Evolutionary conservation across 1,284 basidiomycete species (phyloP), one percentile per base, ranked within the genome.

Genomic region (Puccinia triticina): DNA sequence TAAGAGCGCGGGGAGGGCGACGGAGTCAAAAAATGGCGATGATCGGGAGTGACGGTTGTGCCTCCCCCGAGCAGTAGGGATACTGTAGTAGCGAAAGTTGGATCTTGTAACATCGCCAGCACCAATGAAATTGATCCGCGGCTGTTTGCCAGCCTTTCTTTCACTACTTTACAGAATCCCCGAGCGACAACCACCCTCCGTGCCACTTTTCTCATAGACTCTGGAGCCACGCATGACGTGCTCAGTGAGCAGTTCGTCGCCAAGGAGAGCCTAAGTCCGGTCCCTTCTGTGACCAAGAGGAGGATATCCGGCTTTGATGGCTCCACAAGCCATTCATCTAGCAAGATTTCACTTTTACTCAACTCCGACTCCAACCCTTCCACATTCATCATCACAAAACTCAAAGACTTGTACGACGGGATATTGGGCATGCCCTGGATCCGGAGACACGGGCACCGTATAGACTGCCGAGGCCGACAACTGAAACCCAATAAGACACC

Each of bases 311-410:
- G 67, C 23, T 71, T 71, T 71, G 67, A 71, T 23, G 37, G 67
- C 1, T 23, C 67, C 21, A 5, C 37, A 23, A 71, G 67, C 67
- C 21, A 29, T 21, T 71, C 67, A 1, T 71, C 67, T 10, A 26
- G 23, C 29, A 29, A 71, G 8, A 71, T 71, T 16, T 10, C 37
- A 5, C 11, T 71, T 0, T n/a, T 8, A 4, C 23, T 71, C 11
- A 16, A 48, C 8, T 21, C 23, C 11, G 34, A 46, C 11, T 16
- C 11, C 1, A 7, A 2, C 37, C 71, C 71, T 53, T 43, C 71
- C 46, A 23, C 71, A 46, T 73, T 73, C 43, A 48, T 73, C 21
- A 46, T 73, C n/a, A 73, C 71, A n/a, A 23, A 34, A 7, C 71
- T 73, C 5, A 73, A n/a, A n/a, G n/a, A n/a, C n/a, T n/a, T n/a